Evolutionary conservation across 805 yeast genomes (phyloP).

Genomic region (Saturnispora ahearnii): DNA sequence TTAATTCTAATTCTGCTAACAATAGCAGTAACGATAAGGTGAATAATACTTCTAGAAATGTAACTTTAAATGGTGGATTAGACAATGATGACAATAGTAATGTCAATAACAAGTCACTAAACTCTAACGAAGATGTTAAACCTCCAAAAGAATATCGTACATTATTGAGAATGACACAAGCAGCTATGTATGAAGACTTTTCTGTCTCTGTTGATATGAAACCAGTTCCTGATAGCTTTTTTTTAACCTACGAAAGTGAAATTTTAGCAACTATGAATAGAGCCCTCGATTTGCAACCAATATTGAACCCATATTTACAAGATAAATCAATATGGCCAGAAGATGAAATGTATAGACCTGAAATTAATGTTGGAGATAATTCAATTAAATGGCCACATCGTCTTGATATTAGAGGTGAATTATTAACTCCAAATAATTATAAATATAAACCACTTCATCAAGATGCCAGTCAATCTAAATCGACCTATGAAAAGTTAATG

Average conservation of each 20-base stretch:
- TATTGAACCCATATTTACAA: conserved; percentile 54
- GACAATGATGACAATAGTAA: not conserved
- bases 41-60: not conserved
- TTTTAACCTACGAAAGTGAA: conserved; percentile 83
- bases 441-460: conserved; percentile 43
- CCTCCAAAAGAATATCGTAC: conserved; percentile 72
- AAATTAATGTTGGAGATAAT: conserved; percentile 26
- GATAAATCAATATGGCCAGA: conserved; percentile 40
- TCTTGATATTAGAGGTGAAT: conserved; percentile 28
- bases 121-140: conserved; percentile 15
- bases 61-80: not conserved
- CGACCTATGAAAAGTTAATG: conserved; percentile 91
- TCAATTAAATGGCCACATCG: conserved; percentile 31
- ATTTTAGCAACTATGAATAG: conserved; percentile 70
- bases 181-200: conserved; percentile 77
- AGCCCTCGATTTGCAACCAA: conserved; percentile 65
- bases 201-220: conserved; percentile 72
- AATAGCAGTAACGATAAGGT: not conserved
- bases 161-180: conserved; percentile 67
- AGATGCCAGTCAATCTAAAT: conserved; percentile 62
- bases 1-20: not conserved
- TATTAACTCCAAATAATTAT: conserved; percentile 19
- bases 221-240: conserved; percentile 70
- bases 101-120: not conserved
- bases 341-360: conserved; percentile 34